Evolutionary conservation across 805 yeast species (phyloP), one percentile per base, ranked within the genome.

Genomic region (Starmera dryadoides): DNA sequence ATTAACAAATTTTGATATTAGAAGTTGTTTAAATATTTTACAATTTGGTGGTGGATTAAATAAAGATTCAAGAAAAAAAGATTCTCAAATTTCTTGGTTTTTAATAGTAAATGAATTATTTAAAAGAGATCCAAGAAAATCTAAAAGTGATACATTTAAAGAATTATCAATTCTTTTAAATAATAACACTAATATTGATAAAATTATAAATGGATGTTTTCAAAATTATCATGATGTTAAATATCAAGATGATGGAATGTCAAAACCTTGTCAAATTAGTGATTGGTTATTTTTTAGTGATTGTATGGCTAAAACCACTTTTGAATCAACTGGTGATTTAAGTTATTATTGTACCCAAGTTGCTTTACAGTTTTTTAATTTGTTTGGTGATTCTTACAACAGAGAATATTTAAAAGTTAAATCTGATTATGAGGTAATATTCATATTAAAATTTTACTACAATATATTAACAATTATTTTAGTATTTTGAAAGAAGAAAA

Each of bases 251-350:
- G 80, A 75, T 39, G 66, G 77, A 35, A 59, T 86, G 21, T 47
- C 47, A 8, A 81, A 80, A 46, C 83, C 94, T 0, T 58, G 73
- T 12, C 63, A 58, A 20, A 62, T 87, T 8, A 73, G 84, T 32
- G 93, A 86, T 45, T 89, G 95, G 95, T 54, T 85, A 22, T 72
- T 61, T 47, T 85, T 83, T 54, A 74, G 79, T 45, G 97, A 89
- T 55, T 35, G 61, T n/a, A 58, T 81, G 55, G 58, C 59, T 11
- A 61, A 61, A 33, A 62, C 66, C 1, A 64, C 64, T 35, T 68
- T 54, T 28, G 62, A 62, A 39, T 72, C 69, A 38, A 66, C 67
- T 42, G 68, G 68, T 3, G 77, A 72, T 18, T 49, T 79, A 36
- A 61, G 68, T 20, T 63, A 73, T 18, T 88, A 86, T 50, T 65